A percentile compares a stretch with the other conserved stretches of the same genome.
These are phyloP conservation scores for Melanopsichium pennsylvanicum DNA, from an alignment of 1,284 basidiomycete species.

Conservation along the genomic window DNA sequence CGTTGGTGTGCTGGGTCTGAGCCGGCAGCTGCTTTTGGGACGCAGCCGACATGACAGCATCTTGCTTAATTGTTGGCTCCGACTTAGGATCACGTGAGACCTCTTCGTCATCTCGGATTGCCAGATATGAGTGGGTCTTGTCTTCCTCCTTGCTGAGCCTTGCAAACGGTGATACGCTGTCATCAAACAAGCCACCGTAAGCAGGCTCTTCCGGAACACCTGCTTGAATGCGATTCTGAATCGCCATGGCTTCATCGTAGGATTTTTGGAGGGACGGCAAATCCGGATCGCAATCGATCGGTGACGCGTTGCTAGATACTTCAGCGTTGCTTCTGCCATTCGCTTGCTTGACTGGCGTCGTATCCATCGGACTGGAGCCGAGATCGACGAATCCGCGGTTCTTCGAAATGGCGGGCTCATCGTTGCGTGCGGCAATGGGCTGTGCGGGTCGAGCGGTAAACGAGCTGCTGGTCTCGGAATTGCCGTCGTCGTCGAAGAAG, in stretches of 20 bases:
- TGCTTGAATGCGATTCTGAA: constrained; percentile 9
- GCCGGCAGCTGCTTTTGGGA: neutral
- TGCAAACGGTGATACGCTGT: neutral
- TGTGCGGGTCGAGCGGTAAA: neutral
- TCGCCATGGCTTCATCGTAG: constrained; percentile 25
- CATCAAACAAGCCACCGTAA: constrained; percentile 18
- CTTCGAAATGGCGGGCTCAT: neutral
- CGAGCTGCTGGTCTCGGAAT: neutral
- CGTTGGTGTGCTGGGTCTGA: neutral
- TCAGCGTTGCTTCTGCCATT: constrained; percentile 8
- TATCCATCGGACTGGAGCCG: neutral
- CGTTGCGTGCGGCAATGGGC: neutral
- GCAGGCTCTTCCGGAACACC: constrained; percentile 10
- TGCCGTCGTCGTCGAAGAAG: constrained; percentile 27
- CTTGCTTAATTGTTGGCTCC: neutral
- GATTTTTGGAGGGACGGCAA: constrained; percentile 15
- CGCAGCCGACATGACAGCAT: neutral
- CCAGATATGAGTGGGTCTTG: constrained; percentile 17
- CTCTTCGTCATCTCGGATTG: constrained; percentile 32
- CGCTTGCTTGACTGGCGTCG: neutral
- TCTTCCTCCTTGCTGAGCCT: neutral
- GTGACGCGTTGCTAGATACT: constrained; percentile 1
- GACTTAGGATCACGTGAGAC: neutral
- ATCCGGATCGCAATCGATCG: constrained; percentile 2
- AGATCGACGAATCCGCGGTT: neutral